Evolutionary conservation across 768 basidiomycete genomes (phyloP).

Genomic region (Panus rudis): DNA sequence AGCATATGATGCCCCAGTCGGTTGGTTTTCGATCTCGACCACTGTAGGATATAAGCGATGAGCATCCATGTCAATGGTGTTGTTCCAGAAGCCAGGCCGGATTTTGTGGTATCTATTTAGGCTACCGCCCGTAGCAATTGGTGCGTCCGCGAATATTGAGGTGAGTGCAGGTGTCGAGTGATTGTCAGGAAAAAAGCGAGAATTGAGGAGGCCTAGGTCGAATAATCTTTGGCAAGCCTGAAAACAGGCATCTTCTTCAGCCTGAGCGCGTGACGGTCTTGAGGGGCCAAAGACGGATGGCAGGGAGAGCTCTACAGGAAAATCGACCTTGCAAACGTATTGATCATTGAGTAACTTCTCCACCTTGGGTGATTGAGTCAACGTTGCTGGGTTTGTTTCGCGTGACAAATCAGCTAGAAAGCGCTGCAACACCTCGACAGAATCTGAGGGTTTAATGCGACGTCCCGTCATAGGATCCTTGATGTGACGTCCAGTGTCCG

Average conservation of each 20-base stretch:
- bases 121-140: constrained; percentile 20
- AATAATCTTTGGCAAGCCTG: constrained; percentile 11
- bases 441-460: constrained; percentile 51
- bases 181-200: constrained; percentile 34
- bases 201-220: constrained; percentile 10
- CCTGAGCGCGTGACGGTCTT: constrained; percentile 3
- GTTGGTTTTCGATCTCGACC: constrained; percentile 34
- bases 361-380: constrained; percentile 4
- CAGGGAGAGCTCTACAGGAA: constrained; percentile 34
- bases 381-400: constrained; percentile 13
- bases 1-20: constrained; percentile 30
- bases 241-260: constrained; percentile 10
- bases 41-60: constrained; percentile 50
- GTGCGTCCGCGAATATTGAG: background rate
- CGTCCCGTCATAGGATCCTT: constrained; percentile 58
- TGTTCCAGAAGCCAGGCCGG: constrained; percentile 62
- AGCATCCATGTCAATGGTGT: constrained; percentile 22
- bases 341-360: constrained; percentile 10
- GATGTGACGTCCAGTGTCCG: too few species aligned
- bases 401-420: constrained; percentile 29
- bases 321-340: constrained; percentile 43
- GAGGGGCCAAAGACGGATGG: constrained; percentile 2
- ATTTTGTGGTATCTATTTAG: constrained; percentile 52
- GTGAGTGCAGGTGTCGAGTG: background rate
- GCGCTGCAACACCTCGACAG: constrained; percentile 49